Evolutionary conservation across 192 early-diverging fungal species (phyloP).

Genomic region (Coemansia sp.): DNA sequence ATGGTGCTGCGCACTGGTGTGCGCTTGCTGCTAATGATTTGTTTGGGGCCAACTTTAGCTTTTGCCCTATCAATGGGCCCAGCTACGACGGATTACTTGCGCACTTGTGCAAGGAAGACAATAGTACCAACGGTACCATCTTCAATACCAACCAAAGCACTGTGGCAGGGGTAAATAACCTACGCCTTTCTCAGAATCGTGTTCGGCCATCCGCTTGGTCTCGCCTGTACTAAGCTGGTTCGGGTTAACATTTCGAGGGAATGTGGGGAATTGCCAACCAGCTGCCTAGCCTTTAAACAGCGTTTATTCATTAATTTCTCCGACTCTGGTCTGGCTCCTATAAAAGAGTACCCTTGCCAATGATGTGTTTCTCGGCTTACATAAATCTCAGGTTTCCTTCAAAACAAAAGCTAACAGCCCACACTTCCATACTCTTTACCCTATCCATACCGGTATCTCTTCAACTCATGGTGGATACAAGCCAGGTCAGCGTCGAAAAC

Average conservation of each 20-base stretch:
- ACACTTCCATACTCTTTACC: not conserved
- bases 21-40: not conserved
- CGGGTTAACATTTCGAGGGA: not conserved
- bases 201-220: not conserved
- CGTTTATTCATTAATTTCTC: not conserved
- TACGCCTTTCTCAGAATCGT: not conserved
- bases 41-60: not conserved
- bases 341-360: not conserved
- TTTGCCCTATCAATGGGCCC: not conserved
- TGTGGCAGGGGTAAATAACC: not conserved
- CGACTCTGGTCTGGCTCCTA: not conserved
- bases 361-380: not conserved
- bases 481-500: not conserved
- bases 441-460: not conserved
- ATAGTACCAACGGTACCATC: not conserved
- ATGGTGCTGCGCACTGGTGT: not conserved
- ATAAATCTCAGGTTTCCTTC: not conserved
- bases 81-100: not conserved
- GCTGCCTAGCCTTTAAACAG: not conserved
- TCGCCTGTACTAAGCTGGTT: not conserved
- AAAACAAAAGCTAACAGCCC: not conserved
- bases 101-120: not conserved
- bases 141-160: not conserved
- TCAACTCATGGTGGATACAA: conserved; percentile 4
- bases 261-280: not conserved